phyloP scores from a whole-genome alignment of 1,139 yeast species.

The Blastobotrys serpentis region DNA sequence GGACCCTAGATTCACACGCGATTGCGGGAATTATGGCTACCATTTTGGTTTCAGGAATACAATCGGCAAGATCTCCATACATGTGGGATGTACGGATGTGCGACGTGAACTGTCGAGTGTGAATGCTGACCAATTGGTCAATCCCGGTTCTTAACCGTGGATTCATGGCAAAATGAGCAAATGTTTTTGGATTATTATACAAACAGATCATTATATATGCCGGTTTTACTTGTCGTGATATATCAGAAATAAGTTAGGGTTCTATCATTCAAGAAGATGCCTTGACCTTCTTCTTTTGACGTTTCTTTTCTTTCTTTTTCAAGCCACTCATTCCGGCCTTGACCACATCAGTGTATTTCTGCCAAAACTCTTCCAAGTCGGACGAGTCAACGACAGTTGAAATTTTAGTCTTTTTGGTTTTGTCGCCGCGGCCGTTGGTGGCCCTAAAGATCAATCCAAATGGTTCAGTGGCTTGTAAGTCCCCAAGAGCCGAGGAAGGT shows the following conservation, averaged over 20 bases:
- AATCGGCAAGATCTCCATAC: too few relatives aligned
- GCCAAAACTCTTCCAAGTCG: conserved; percentile 66
- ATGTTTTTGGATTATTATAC: not conserved
- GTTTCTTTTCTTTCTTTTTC: conserved; percentile 63
- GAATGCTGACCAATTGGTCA: too few relatives aligned
- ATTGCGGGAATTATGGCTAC: too few relatives aligned
- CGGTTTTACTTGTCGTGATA: too few relatives aligned
- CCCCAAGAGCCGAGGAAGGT: conserved; percentile 13
- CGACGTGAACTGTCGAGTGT: too few relatives aligned
- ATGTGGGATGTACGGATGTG: too few relatives aligned
- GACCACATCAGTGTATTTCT: conserved; percentile 59
- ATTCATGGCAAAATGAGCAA: too few relatives aligned
- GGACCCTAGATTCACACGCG: too few relatives aligned
- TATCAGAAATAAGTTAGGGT: not conserved
- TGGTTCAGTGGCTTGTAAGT: conserved; percentile 17
- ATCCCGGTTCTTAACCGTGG: too few relatives aligned
- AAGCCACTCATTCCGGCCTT: conserved; percentile 62
- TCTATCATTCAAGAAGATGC: not conserved
- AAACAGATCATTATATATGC: not conserved
- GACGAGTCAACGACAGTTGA: conserved; percentile 64
- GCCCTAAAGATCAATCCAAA: conserved; percentile 37
- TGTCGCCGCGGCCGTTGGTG: conserved; percentile 56
- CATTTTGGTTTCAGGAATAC: too few relatives aligned
- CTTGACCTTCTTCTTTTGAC: conserved; percentile 44
- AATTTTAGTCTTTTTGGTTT: conserved; percentile 51